phyloP scores from a whole-genome alignment of 331 rosid genomes.

The Malus hybrid region DNA sequence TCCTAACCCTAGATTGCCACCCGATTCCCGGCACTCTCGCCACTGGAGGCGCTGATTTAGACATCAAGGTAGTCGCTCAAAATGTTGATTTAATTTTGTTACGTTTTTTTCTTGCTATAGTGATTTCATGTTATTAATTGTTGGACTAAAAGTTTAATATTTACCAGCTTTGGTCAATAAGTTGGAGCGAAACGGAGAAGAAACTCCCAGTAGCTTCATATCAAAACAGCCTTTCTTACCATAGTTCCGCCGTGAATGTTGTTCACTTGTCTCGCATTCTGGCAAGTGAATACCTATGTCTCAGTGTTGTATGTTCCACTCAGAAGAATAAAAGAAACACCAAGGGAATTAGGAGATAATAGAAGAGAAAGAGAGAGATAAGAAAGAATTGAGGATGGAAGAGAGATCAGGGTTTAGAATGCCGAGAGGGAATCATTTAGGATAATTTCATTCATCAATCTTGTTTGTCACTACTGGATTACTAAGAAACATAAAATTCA shows the following conservation, averaged over 20 bases:
- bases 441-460: no score
- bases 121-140: not conserved
- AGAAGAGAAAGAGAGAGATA: not conserved
- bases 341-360: not conserved
- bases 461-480: no score
- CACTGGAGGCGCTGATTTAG: slow-evolving; percentile 97
- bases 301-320: not conserved
- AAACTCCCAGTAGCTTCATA: slow-evolving; percentile 59
- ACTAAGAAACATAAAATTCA: no score
- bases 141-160: slow-evolving; percentile 5
- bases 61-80: slow-evolving; percentile 56
- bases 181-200: slow-evolving; percentile 40
- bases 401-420: not conserved
- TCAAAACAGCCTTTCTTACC: slow-evolving; percentile 59
- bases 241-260: slow-evolving; percentile 70
- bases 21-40: slow-evolving; percentile 69
- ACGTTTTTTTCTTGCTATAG: not conserved
- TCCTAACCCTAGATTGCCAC: slow-evolving; percentile 76
- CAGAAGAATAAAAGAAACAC: not conserved
- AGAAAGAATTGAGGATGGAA: not conserved
- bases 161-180: slow-evolving; percentile 69
- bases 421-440: no score
- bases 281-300: slow-evolving; percentile 30
- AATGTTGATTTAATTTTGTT: not conserved
- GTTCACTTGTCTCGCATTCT: slow-evolving; percentile 66